Base-by-base conservation (phyloP, 768 basidiomycete species). In the Leucogyrophana mollusca region DNA sequence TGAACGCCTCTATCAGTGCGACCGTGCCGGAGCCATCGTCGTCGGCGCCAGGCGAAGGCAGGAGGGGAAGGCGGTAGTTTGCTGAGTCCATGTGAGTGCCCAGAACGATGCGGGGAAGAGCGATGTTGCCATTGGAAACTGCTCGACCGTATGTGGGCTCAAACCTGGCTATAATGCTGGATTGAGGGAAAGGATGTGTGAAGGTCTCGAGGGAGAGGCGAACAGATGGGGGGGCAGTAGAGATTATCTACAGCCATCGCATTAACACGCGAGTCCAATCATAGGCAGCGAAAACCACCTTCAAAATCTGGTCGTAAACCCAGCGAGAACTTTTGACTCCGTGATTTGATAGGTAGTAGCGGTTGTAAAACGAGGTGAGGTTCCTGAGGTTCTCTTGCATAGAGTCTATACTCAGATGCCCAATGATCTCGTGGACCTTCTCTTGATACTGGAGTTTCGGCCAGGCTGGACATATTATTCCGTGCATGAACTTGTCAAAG, bases 1-100 rank as follows among this genome's bases (percentile, higher is more conserved):
- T 78, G 60, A 87, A 89, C 14, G 85, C 74, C 67, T 90, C 89
- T 32, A 90, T 65, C 52, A 90, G 86, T n/a, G 82, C 83, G 45
- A 88, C 83, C n/a, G 74, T 77, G 52, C 88, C 88, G 51, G 84
- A 71, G 13, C 76, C 77, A 41, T 76, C 74, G 50, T 77, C 77
- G 41, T 78, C 76, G 0, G 72, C 73, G 38, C 78, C 77, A 22
- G 76, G 77, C 10, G 74, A 73, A 18, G 69, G 68, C 27, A 72
- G 71, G 32, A 55, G 61, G 2, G 67, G 65, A 0, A 72, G 72
- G 34, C 51, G 68, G 54, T 57, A 60, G 51, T 73, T 74, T 52
- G 70, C 69, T 5, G 68, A 73, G 46, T 74, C 73, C 54, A 73
- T 66, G 48, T 73, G 73, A 8, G 70, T 66, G 16, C 68, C 73